Base-by-base conservation (phyloP, 1,284 basidiomycete genomes). In the Chalciporus sp. region DNA sequence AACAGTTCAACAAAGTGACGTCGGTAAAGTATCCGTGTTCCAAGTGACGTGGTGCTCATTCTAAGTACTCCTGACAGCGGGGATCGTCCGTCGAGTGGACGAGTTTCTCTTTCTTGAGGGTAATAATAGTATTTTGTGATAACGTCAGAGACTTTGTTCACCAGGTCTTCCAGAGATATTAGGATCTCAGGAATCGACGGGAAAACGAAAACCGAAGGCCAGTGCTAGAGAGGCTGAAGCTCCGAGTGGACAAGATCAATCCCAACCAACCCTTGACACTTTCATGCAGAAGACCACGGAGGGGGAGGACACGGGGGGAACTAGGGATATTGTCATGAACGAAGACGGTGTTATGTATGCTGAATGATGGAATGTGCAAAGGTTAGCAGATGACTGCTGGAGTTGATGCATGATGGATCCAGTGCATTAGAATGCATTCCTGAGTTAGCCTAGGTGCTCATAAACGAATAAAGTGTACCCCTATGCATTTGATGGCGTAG, bases 81-180 rank as follows among this genome's bases (percentile, higher is more conserved):
- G 76, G 12, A 81, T 84, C 16, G 82, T 84, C 23, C 77, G 85
- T 55, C 82, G 79, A 60, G 82, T 76, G 47, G 87, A 90, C 45
- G 89, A 91, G 57, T 89, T 87, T 60, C 65, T 86, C 46, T 92
- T 92, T 63, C 77, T 92, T 12, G 84, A 89, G 28, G 68, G 68
- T 71, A 51, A 88, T 83, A 81, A 81, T 82, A 82, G 53, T 10
- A 67, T 20, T 16, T 7, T 19, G 28, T 8, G 23, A 2, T 7
- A 14, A 41, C 14, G 10, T 11, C 2, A n/a, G n/a, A 41, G 42
- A 7, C 9, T 10, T 55, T 28, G 19, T 31, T 65, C 47, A 56
- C 52, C 19, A 16, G 16, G 26, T 35, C 9, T 42, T 47, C 41
- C 55, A 86, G 85, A 86, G 63, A 78, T 84, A 47, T 76, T 86